phyloP scores from a whole-genome alignment of 2,329 filamentous ascomycete genomes.

The Mycosphaerelloides madeirae region DNA sequence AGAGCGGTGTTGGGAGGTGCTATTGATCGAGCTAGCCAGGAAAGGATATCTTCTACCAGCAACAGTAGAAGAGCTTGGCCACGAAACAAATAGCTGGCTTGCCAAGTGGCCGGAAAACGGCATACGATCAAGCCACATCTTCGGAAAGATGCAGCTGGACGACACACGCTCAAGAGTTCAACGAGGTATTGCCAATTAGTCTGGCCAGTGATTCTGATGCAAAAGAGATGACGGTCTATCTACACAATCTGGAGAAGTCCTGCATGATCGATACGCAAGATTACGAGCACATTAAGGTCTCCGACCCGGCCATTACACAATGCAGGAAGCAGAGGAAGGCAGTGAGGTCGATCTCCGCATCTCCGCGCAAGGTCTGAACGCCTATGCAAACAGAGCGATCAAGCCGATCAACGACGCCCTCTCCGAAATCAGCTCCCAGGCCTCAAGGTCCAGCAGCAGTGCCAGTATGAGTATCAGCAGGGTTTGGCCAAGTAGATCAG shows the following conservation, averaged over 20 bases:
- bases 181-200: slow-evolving; percentile 3
- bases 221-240: slow-evolving; percentile 4
- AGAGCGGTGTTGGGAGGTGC: no score
- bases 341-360: slow-evolving; percentile 2
- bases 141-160: slow-evolving; percentile 2
- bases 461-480: no score
- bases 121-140: no score
- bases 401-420: slow-evolving; percentile 4
- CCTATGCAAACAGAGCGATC: slow-evolving; percentile 4
- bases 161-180: slow-evolving; percentile 7
- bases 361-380: slow-evolving; percentile 3
- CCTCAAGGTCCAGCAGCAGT: background rate
- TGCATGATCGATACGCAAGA: slow-evolving; percentile 4
- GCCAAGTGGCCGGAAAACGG: no score
- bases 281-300: slow-evolving; percentile 3
- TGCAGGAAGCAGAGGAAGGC: slow-evolving; percentile 3
- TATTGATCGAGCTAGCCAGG: no score
- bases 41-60: no score
- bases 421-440: slow-evolving; percentile 1
- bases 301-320: background rate
- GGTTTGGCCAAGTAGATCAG: no score
- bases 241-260: background rate
- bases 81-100: no score
- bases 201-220: slow-evolving; percentile 3
- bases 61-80: no score